phyloP scores from a whole-genome alignment of 352 stramenopile genomes.

The Pythium aquatile region DNA sequence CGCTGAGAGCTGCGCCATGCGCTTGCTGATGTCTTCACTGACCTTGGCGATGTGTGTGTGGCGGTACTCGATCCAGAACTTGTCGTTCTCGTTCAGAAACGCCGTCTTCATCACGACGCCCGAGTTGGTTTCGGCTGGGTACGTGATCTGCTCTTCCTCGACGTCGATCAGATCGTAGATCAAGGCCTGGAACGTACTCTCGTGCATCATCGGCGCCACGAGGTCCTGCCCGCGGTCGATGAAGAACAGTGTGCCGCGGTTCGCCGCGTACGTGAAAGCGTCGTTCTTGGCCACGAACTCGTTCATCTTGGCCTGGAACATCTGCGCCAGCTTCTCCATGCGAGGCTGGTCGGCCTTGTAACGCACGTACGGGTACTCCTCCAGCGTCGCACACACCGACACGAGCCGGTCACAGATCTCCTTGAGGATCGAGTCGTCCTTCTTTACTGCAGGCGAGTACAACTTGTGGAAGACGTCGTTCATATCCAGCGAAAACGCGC shows the following conservation, averaged over 20 bases:
- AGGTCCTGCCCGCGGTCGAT: constrained; percentile 94
- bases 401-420: constrained; percentile 92
- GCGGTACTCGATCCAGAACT: constrained; percentile 95
- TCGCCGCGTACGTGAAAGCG: constrained; percentile 88
- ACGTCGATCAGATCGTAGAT: constrained; percentile 95
- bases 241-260: constrained; percentile 92
- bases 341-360: constrained; percentile 81
- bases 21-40: constrained; percentile 75
- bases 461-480: constrained; percentile 67
- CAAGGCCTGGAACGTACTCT: constrained; percentile 97
- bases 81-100: constrained; percentile 96
- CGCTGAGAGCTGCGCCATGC: constrained; percentile 65
- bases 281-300: constrained; percentile 91
- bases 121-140: constrained; percentile 84
- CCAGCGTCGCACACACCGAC: constrained; percentile 95
- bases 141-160: constrained; percentile 94
- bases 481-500: constrained; percentile 95
- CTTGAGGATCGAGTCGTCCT: constrained; percentile 47
- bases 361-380: constrained; percentile 97
- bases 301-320: constrained; percentile 96
- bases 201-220: constrained; percentile 95
- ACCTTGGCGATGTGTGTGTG: constrained; percentile 95
- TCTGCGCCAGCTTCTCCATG: constrained; percentile 87
- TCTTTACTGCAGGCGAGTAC: constrained; percentile 63
- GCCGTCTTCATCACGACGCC: constrained; percentile 85